These are phyloP conservation scores for Colletotrichum siamense DNA, from an alignment of 2,329 filamentous ascomycete species.

Conservation along the genomic window DNA sequence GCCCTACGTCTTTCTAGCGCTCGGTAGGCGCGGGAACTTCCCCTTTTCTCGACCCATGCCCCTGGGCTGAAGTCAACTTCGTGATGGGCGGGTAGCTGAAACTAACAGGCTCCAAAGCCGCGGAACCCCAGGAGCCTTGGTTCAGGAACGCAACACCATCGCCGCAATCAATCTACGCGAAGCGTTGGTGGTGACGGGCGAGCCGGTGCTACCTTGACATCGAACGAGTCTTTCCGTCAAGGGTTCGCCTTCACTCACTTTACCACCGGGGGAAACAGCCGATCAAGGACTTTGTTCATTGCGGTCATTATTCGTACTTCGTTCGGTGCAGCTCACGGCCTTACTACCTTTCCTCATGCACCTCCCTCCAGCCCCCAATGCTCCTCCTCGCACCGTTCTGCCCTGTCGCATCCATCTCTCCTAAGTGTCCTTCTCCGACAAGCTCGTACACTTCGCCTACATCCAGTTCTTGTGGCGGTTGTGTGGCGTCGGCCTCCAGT, in stretches of 20 bases:
- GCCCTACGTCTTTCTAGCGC: not conserved
- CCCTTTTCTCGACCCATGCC: not conserved
- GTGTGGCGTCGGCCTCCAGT: slow-evolving; percentile 25
- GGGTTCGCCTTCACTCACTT: not conserved
- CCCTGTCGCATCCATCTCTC: slow-evolving; percentile 16
- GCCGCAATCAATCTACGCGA: not conserved
- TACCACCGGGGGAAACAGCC: not conserved
- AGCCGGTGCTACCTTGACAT: not conserved
- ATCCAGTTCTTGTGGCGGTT: slow-evolving; percentile 29
- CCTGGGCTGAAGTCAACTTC: not conserved
- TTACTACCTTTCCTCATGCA: not conserved
- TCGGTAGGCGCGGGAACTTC: not conserved
- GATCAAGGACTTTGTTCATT: not conserved
- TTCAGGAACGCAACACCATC: not conserved
- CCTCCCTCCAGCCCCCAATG: slow-evolving; percentile 13
- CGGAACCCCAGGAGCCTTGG: not conserved
- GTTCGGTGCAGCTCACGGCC: not conserved
- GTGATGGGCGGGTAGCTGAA: not conserved
- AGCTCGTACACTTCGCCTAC: slow-evolving; percentile 36
- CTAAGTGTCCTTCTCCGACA: slow-evolving; percentile 36
- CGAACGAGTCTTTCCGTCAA: not conserved
- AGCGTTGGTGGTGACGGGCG: not conserved
- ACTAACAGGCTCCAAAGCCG: not conserved
- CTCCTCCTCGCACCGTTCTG: slow-evolving; percentile 14
- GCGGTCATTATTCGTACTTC: not conserved